phyloP scores from a whole-genome alignment of 2,329 filamentous ascomycete genomes.

The Rutstroemia sp. region DNA sequence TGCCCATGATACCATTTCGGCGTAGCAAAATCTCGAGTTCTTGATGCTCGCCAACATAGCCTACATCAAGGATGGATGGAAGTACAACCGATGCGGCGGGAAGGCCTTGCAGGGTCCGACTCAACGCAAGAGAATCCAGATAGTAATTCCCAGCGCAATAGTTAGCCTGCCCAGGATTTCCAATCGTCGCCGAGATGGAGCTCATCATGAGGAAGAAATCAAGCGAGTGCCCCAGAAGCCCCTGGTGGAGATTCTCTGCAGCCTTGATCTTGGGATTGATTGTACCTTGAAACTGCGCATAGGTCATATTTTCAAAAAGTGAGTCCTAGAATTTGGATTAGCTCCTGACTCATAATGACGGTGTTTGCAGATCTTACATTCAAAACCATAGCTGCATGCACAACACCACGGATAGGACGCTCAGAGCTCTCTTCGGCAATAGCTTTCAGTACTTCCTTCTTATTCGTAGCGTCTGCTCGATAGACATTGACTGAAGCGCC shows the following conservation, averaged over 20 bases:
- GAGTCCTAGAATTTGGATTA: constrained; percentile 19
- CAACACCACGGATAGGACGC: constrained; percentile 25
- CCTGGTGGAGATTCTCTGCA: constrained; percentile 9
- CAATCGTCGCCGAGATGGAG: constrained; percentile 26
- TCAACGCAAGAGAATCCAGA: constrained; percentile 29
- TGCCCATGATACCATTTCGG: constrained; percentile 11
- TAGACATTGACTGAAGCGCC: too few relatives aligned
- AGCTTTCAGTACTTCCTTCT: background rate
- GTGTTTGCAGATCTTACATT: background rate
- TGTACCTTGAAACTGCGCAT: background rate
- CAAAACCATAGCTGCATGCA: background rate
- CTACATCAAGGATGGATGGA: constrained; percentile 32
- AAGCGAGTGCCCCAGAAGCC: constrained; percentile 13
- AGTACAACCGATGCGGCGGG: constrained; percentile 23
- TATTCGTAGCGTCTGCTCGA: too few relatives aligned
- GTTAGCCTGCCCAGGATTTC: constrained; percentile 29
- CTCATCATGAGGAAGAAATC: constrained; percentile 33
- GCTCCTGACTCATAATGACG: background rate
- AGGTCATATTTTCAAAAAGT: constrained; percentile 1
- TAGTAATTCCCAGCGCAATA: constrained; percentile 33
- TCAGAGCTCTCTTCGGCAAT: constrained; percentile 28
- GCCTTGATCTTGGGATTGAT: constrained; percentile 29
- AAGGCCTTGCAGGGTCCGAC: constrained; percentile 22
- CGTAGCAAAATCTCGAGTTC: constrained; percentile 2
- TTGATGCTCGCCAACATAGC: constrained; percentile 27